Evolutionary conservation across 2,329 filamentous ascomycete species (phyloP), one percentile per base, ranked within the genome.

Genomic region (Neonectria punicea): DNA sequence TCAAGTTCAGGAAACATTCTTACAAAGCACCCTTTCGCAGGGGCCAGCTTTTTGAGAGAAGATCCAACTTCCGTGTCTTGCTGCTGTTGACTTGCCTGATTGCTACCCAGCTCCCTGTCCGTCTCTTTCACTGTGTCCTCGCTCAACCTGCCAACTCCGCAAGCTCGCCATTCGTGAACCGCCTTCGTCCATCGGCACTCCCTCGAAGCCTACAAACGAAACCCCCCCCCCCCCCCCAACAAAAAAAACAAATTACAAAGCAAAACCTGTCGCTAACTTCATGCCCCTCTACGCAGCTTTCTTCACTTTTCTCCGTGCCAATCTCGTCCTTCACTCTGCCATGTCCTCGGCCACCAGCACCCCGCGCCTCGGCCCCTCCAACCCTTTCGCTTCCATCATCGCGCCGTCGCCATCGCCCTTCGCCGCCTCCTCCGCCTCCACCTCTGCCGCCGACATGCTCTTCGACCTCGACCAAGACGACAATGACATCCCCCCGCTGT

Each of bases 281-380:
- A 65, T 56, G 7, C 58, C 25, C 55, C 50, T 51, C 28, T 30
- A 65, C 79, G 95, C 79, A 96, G 93, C 92, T 28, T 96, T 96
- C 83, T 91, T 96, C 80, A 91, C 89, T 61, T 95, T 93, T 72
- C 85, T 96, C 16, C 89, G 92, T 71, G 92, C 92, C 68, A 96
- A 96, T 75, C 87, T 96, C 60, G 90, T 90, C 72, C 89, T 95
- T 63, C 85, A 84, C 56, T 89, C 84, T 67, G 81, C 88, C 61
- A 80, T 91, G 68, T 87, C 89, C 49, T 90, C 90, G 53, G 85
- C 88, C 65, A 83, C 85, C 61, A 90, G 87, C 66, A 92, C 91
- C 25, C 90, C 90, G 20, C 85, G 87, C 73, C 81, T 90, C 75
- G 81, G 86, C 79, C 83, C 90, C 70, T 80, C 83, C 62, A 71